These are phyloP conservation scores for Podaxis mareebaensis DNA, from an alignment of 768 basidiomycete genomes.

Conservation along the genomic window DNA sequence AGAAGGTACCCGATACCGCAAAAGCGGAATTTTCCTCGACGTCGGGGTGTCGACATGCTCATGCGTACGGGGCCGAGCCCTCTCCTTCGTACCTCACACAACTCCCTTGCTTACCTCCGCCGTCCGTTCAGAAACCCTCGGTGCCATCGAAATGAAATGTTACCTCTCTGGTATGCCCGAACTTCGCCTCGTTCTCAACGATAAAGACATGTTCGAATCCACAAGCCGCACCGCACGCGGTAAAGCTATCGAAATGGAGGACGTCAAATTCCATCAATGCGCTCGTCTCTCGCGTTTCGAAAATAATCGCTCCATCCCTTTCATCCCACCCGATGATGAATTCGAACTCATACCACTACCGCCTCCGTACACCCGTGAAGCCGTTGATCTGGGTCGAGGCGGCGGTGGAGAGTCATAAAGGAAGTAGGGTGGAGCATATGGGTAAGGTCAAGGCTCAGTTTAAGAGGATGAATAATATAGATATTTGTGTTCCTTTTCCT, in stretches of 20 bases:
- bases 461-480: constrained; percentile 97
- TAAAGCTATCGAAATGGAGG: constrained; percentile 99
- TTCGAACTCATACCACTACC: constrained; percentile 97
- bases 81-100: too few species aligned
- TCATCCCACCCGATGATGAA: constrained; percentile 97
- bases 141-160: constrained; percentile 98
- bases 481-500: constrained; percentile 98
- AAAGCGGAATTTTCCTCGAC: constrained; percentile 99
- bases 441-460: constrained; percentile 97
- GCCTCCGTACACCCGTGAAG: constrained; percentile 95
- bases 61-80: constrained; percentile 43
- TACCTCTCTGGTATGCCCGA: constrained; percentile 99
- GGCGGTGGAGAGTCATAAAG: constrained; percentile 90
- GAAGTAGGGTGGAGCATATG: constrained; percentile 93
- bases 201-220: constrained; percentile 99
- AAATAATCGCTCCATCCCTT: constrained; percentile 97
- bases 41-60: constrained; percentile 95
- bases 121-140: too few species aligned
- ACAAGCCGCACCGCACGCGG: constrained; percentile 94
- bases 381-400: constrained; percentile 98
- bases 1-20: constrained; percentile 94
- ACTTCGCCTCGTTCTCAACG: constrained; percentile 90
- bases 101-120: too few species aligned
- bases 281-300: constrained; percentile 96
- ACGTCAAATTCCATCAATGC: constrained; percentile 99